Conservation (phyloP, 805 yeast species). For the Kuraishia hungarica region DNA sequence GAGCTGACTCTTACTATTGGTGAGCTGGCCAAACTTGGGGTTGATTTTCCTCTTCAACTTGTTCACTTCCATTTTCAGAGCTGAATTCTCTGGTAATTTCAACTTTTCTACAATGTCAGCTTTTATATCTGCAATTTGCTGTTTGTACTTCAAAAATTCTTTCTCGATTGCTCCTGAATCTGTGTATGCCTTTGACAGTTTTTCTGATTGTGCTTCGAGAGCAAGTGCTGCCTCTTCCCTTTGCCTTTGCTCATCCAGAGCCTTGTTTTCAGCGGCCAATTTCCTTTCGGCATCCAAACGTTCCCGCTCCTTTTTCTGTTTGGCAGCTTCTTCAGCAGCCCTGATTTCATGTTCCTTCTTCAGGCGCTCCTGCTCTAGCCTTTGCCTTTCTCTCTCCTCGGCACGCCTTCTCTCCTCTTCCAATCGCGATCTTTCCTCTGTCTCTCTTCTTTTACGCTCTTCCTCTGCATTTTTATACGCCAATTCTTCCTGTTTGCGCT, state of each 20-base stretch:
- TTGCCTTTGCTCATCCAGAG: too few species aligned
- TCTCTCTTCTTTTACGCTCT: conserved; percentile 10
- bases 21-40: conserved; percentile 88
- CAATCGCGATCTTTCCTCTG: conserved; percentile 10
- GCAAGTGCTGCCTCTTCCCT: conserved; percentile 11
- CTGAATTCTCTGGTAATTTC: conserved; percentile 22
- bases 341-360: conserved; percentile 9
- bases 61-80: conserved; percentile 43
- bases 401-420: conserved; percentile 11
- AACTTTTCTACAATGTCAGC: conserved; percentile 47
- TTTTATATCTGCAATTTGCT: conserved; percentile 52
- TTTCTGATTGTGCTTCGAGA: conserved; percentile 9
- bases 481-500: conserved; percentile 1
- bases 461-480: conserved; percentile 4
- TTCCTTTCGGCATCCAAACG: conserved; percentile 16
- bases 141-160: conserved; percentile 37
- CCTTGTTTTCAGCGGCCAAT: conserved; percentile 14
- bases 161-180: conserved; percentile 29
- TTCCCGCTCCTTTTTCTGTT: conserved; percentile 12
- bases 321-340: conserved; percentile 6
- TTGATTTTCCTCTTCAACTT: conserved; percentile 69
- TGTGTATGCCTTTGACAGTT: conserved; percentile 17
- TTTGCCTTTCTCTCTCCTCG: conserved; percentile 14
- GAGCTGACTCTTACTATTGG: conserved; percentile 60
- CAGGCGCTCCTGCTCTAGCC: conserved; percentile 11